phyloP scores from a whole-genome alignment of 225 moss, liverwort and hornwort species.

The Climacium dendroides region DNA sequence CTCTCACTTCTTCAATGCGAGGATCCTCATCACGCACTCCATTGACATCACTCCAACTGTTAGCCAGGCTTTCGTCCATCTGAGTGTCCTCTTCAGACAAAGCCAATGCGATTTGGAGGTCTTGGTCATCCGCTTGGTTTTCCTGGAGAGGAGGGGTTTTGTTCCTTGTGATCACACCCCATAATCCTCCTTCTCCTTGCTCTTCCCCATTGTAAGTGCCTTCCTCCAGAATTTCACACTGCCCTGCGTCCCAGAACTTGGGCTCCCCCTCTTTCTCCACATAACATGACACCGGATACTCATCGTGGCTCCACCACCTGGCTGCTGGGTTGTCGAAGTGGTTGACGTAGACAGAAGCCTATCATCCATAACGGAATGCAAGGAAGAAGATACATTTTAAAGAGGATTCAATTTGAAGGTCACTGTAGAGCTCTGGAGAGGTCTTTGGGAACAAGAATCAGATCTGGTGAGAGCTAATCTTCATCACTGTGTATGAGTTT shows the following conservation, averaged over 20 bases:
- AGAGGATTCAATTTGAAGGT: not conserved
- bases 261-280: conserved; percentile 15
- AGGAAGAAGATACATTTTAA: not conserved
- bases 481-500: not conserved
- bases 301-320: not conserved
- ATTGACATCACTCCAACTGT: conserved; percentile 37
- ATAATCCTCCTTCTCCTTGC: not conserved
- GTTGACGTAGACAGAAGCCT: conserved; percentile 3
- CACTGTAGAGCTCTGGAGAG: not conserved
- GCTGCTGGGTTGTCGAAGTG: not conserved
- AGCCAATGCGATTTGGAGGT: conserved; percentile 44
- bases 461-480: not conserved
- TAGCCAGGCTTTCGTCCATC: conserved; percentile 41
- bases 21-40: conserved; percentile 40
- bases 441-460: not conserved
- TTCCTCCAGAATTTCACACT: conserved; percentile 17
- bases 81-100: conserved; percentile 43
- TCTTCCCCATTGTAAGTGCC: not conserved
- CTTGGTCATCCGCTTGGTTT: conserved; percentile 32
- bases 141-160: not conserved
- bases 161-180: not conserved
- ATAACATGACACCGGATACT: conserved; percentile 8
- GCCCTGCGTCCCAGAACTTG: conserved; percentile 27
- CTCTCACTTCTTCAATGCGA: not conserved
- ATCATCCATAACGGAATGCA: not conserved